Evolutionary conservation across 352 stramenopile genomes (phyloP).

Genomic region (Elongisporangium anandrum): DNA sequence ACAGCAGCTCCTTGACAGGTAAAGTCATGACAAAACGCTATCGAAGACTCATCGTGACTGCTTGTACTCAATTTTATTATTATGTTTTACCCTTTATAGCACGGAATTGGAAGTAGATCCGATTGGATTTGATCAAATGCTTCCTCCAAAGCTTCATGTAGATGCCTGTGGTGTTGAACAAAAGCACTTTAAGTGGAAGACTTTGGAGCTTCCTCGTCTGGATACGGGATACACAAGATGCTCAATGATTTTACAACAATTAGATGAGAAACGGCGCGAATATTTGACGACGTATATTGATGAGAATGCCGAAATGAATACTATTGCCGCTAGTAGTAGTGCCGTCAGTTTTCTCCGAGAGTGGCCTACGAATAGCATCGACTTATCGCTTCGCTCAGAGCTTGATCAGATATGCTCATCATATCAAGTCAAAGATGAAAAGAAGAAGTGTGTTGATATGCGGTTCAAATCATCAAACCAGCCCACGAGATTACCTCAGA

Average conservation of each 20-base stretch:
- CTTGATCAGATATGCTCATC: background rate
- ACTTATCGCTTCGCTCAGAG: background rate
- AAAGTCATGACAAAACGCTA: background rate
- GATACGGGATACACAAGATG: background rate
- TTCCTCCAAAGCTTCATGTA: background rate
- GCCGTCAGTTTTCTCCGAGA: background rate
- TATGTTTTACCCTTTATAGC: background rate
- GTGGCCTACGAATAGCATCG: background rate
- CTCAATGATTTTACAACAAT: background rate
- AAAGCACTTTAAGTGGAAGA: background rate
- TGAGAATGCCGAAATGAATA: background rate
- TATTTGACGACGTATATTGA: background rate
- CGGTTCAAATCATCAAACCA: background rate
- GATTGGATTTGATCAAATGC: background rate
- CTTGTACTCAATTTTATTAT: too few species aligned
- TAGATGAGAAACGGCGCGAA: background rate
- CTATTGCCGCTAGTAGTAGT: background rate
- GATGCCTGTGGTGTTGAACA: background rate
- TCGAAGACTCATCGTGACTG: too few species aligned
- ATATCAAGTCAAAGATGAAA: background rate
- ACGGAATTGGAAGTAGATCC: background rate
- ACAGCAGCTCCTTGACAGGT: background rate
- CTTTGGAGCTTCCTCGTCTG: background rate
- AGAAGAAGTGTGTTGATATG: background rate
- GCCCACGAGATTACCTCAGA: background rate